Evolutionary conservation across 805 yeast genomes (phyloP).

Genomic region (Lipomyces yamanashiensis): DNA sequence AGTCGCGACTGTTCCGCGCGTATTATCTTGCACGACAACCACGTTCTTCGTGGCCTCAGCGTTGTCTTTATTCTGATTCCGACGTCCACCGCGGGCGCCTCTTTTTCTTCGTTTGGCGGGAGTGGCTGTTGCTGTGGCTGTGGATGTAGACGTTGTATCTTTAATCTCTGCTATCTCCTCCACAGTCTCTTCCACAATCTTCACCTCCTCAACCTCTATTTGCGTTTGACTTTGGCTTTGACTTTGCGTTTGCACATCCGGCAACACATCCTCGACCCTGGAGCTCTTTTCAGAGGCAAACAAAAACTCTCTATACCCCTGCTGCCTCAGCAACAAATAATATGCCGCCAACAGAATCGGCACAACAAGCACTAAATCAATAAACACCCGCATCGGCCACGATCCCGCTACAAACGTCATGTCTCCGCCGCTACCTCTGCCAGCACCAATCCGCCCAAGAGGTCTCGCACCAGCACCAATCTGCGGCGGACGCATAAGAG

Average conservation of each 20-base stretch:
- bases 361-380: slow-evolving; percentile 20
- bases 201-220: not conserved
- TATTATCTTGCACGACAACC: slow-evolving; percentile 8
- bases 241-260: not conserved
- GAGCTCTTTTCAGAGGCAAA: not conserved
- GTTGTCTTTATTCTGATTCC: slow-evolving; percentile 20
- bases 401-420: slow-evolving; percentile 2
- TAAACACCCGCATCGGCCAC: slow-evolving; percentile 23
- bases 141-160: not conserved
- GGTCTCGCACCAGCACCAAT: slow-evolving; percentile 16
- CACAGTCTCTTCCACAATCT: not conserved
- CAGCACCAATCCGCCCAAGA: not conserved
- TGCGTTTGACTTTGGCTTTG: too few relatives aligned
- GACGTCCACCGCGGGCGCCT: slow-evolving; percentile 82
- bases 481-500: slow-evolving; percentile 9
- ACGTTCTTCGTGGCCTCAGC: slow-evolving; percentile 1
- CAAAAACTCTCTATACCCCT: slow-evolving; percentile 12
- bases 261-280: not conserved
- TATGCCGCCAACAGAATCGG: slow-evolving; percentile 21
- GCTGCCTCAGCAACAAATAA: slow-evolving; percentile 12
- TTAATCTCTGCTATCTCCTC: not conserved
- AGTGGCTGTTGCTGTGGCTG: slow-evolving; percentile 2
- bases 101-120: slow-evolving; percentile 63
- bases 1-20: not conserved
- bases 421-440: not conserved